These are phyloP conservation scores for Tremella mesenterica DNA, from an alignment of 768 basidiomycete species.

Conservation along the genomic window DNA sequence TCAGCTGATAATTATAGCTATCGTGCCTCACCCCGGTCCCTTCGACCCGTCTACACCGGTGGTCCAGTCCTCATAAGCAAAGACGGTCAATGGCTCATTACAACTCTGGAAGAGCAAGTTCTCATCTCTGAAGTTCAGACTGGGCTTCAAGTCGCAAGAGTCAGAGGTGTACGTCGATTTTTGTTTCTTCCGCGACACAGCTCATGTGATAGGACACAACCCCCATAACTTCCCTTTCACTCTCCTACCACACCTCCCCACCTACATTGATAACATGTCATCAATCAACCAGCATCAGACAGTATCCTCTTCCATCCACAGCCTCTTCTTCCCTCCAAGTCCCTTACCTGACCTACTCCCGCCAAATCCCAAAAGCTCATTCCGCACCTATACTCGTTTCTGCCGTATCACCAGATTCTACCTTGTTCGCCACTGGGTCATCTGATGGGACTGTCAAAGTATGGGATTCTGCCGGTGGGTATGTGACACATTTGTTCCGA, in stretches of 20 bases:
- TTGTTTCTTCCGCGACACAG: neutral
- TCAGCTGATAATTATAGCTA: too few species aligned
- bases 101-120: slow-evolving; percentile 78
- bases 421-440: slow-evolving; percentile 87
- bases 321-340: slow-evolving; percentile 37
- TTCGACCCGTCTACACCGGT: slow-evolving; percentile 70
- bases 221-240: slow-evolving; percentile 70
- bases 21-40: slow-evolving; percentile 40
- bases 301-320: slow-evolving; percentile 57
- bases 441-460: slow-evolving; percentile 96
- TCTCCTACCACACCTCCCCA: slow-evolving; percentile 55
- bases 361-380: slow-evolving; percentile 74
- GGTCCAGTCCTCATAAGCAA: slow-evolving; percentile 72
- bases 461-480: slow-evolving; percentile 81
- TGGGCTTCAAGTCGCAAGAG: slow-evolving; percentile 68
- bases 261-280: slow-evolving; percentile 69
- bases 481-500: slow-evolving; percentile 86
- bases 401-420: slow-evolving; percentile 61
- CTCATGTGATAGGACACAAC: slow-evolving; percentile 60
- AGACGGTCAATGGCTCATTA: slow-evolving; percentile 71
- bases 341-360: slow-evolving; percentile 56
- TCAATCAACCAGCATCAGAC: slow-evolving; percentile 66
- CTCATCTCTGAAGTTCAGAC: slow-evolving; percentile 69
- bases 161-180: slow-evolving; percentile 61
- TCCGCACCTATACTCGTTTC: slow-evolving; percentile 90